phyloP scores from a whole-genome alignment of 192 early-diverging fungal species.

The Backusella mclennaniae region DNA sequence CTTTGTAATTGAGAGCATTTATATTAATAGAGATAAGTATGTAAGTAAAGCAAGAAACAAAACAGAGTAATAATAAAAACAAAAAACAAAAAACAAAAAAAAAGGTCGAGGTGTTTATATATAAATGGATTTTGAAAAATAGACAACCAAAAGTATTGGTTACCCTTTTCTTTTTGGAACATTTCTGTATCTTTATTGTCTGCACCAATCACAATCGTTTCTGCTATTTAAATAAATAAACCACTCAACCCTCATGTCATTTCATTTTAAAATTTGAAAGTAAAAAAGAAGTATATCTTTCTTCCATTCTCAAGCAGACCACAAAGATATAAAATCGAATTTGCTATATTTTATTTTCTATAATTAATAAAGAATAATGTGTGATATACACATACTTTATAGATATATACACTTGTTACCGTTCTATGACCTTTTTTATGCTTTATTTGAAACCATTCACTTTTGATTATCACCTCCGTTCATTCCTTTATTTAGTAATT shows the following conservation, averaged over 20 bases:
- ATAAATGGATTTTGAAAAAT: neutral
- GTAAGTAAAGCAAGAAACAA: neutral
- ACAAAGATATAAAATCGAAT: neutral
- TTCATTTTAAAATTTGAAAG: neutral
- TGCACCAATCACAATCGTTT: neutral
- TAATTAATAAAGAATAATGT: too few species aligned
- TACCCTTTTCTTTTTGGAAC: neutral
- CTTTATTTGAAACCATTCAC: neutral
- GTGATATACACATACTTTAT: too few species aligned
- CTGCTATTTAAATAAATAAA: neutral
- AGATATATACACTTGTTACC: too few species aligned
- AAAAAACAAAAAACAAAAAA: neutral
- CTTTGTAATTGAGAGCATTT: constrained; percentile 3
- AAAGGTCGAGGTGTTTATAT: neutral
- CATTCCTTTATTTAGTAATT: neutral
- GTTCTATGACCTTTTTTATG: too few species aligned
- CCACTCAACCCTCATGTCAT: neutral
- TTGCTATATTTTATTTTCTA: neutral
- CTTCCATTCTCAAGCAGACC: neutral
- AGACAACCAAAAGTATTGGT: neutral
- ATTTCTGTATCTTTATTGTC: neutral
- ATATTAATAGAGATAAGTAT: neutral
- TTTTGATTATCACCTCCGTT: neutral
- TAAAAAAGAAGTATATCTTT: neutral
- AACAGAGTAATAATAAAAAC: neutral